Conservation (phyloP, 805 yeast genomes). For the Yarrowia hollandica region DNA sequence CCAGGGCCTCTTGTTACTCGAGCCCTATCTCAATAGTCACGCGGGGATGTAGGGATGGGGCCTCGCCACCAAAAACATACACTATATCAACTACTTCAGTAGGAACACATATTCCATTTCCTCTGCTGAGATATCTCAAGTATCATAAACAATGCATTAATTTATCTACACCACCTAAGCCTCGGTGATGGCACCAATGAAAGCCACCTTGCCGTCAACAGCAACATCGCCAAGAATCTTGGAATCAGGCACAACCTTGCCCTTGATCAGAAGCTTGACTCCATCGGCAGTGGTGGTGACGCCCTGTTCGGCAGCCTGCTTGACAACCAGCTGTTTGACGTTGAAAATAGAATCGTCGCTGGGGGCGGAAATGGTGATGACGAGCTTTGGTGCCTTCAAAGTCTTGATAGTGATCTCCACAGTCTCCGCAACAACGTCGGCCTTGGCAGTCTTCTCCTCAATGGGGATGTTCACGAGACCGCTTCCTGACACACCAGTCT, state of each 20-base stretch:
- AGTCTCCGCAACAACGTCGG: constrained; percentile 11
- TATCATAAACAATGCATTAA: constrained; percentile 11
- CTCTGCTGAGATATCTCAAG: no score
- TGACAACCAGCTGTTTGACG: constrained; percentile 25
- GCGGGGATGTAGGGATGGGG: no score
- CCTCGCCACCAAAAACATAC: no score
- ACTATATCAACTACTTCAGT: no score
- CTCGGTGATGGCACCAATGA: constrained; percentile 22
- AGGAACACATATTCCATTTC: no score
- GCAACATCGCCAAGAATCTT: constrained; percentile 29
- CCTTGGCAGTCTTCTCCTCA: constrained; percentile 8
- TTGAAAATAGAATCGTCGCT: constrained; percentile 18
- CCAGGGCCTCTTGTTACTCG: no score
- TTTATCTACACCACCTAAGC: neutral
- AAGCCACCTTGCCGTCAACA: constrained; percentile 27
- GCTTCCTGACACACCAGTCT: constrained; percentile 3
- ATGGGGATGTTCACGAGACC: constrained; percentile 18
- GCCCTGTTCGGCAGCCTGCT: constrained; percentile 19
- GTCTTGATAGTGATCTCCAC: constrained; percentile 25
- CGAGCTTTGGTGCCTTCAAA: constrained; percentile 23
- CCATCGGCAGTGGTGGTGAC: constrained; percentile 10
- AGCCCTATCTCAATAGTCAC: no score
- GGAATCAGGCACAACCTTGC: constrained; percentile 30
- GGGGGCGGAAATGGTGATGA: constrained; percentile 3
- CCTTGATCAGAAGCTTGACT: constrained; percentile 29